Percentiles rank a stretch among this genome's conserved stretches.
Evolutionary conservation across 257 asterid genomes (phyloP).

Genomic region (Salvia splendens): DNA sequence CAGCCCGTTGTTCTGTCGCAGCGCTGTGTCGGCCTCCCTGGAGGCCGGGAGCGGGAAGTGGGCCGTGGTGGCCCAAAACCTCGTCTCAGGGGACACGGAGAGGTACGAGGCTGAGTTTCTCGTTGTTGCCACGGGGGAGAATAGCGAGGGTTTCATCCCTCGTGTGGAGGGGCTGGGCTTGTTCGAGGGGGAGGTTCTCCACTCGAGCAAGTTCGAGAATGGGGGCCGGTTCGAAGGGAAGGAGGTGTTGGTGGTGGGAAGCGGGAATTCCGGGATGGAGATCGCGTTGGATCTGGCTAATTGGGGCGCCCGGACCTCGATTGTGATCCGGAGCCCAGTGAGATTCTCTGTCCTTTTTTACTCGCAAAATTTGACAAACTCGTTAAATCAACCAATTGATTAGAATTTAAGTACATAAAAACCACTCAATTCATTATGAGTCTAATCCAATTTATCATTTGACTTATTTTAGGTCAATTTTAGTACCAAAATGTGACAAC

Average conservation of each 20-base stretch:
- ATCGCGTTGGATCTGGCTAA: slow-evolving; percentile 58
- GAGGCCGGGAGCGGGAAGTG: slow-evolving; percentile 23
- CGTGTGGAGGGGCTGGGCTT: slow-evolving; percentile 34
- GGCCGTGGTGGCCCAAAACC: slow-evolving; percentile 34
- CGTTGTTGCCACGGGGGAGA: slow-evolving; percentile 60
- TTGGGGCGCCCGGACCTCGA: slow-evolving; percentile 45
- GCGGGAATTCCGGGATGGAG: slow-evolving; percentile 82
- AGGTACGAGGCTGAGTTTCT: slow-evolving; percentile 37
- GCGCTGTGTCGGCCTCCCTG: slow-evolving; percentile 36
- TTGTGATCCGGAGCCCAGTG: slow-evolving; percentile 59
- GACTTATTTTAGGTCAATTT: no score
- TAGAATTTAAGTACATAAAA: no score
- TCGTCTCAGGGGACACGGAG: slow-evolving; percentile 18
- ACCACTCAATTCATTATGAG: no score
- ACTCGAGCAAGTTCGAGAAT: slow-evolving; percentile 40
- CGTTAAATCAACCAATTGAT: no score
- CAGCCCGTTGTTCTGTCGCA: slow-evolving; percentile 24
- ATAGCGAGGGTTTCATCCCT: slow-evolving; percentile 45
- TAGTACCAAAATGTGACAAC: no score
- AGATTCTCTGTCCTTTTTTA: not conserved
- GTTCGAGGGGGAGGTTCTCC: slow-evolving; percentile 46
- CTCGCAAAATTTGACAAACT: no score
- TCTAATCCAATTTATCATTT: no score
- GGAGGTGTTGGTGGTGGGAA: slow-evolving; percentile 55
- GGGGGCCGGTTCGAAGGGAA: slow-evolving; percentile 31